These are phyloP conservation scores for Ulota crispa DNA, from an alignment of 225 moss, liverwort and hornwort species.

Conservation along the genomic window DNA sequence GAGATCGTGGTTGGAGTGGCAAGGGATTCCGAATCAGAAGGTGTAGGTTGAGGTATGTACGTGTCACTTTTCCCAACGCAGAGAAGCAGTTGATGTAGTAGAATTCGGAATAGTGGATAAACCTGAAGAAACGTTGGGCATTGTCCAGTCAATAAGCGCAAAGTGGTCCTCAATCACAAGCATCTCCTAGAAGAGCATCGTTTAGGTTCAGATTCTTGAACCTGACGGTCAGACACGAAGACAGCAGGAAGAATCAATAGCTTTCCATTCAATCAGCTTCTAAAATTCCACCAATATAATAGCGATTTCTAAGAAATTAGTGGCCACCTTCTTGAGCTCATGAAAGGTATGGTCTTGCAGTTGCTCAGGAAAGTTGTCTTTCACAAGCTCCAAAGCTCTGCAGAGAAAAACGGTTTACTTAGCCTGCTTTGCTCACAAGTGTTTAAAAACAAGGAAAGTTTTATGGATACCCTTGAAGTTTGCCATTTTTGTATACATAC, in stretches of 20 bases:
- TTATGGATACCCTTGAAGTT: no score
- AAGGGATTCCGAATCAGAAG: constrained; percentile 46
- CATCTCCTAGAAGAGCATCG: neutral
- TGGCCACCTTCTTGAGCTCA: constrained; percentile 73
- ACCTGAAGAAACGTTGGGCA: constrained; percentile 49
- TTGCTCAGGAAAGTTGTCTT: constrained; percentile 62
- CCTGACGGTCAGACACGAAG: neutral
- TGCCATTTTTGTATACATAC: no score
- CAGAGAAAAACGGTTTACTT: constrained; percentile 2
- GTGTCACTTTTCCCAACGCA: constrained; percentile 63
- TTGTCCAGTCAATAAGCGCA: constrained; percentile 14
- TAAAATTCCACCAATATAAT: constrained; percentile 4
- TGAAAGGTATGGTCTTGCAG: constrained; percentile 78
- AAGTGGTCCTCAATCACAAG: neutral
- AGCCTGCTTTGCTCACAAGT: constrained; percentile 11
- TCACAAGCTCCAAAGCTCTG: constrained; percentile 83
- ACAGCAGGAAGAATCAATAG: neutral
- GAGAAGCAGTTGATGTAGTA: constrained; percentile 84
- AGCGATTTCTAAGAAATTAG: neutral
- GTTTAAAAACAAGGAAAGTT: neutral
- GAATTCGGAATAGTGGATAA: constrained; percentile 66
- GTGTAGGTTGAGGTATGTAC: constrained; percentile 45
- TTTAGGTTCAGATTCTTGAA: constrained; percentile 1
- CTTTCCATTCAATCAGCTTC: constrained; percentile 10
- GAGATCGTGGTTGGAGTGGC: constrained; percentile 31